Percentiles rank a stretch among this genome's conserved stretches.
phyloP scores from a whole-genome alignment of 495 filamentous ascomycete species.

The Aspergillus steynii region DNA sequence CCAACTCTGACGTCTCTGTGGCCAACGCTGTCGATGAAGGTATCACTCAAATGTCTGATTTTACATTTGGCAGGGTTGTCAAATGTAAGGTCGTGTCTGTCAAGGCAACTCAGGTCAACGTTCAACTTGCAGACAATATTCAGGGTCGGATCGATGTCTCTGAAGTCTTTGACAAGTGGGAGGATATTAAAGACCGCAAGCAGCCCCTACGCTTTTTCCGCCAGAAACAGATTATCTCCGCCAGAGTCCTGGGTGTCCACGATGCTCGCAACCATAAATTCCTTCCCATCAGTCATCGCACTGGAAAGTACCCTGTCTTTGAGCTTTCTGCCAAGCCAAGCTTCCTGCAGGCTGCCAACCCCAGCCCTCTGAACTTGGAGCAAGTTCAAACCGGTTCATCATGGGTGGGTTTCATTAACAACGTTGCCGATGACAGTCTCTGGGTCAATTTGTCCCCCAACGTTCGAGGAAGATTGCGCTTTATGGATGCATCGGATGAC shows the following conservation, averaged over 20 bases:
- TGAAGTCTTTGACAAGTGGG: conserved; percentile 83
- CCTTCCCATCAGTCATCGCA: conserved; percentile 84
- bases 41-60: conserved; percentile 64
- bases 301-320: conserved; percentile 73
- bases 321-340: conserved; percentile 86
- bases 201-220: conserved; percentile 72
- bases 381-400: conserved; percentile 68
- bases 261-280: conserved; percentile 89
- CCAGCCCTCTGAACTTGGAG: conserved; percentile 67
- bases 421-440: conserved; percentile 69
- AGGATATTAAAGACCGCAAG: conserved; percentile 80
- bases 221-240: conserved; percentile 65
- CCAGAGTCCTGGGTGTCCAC: conserved; percentile 82
- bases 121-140: conserved; percentile 83
- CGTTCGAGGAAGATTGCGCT: conserved; percentile 77
- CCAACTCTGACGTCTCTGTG: conserved; percentile 42
- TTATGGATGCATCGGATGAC: conserved; percentile 84
- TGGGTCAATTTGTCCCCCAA: conserved; percentile 94
- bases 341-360: conserved; percentile 54
- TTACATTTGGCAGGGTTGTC: conserved; percentile 70
- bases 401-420: conserved; percentile 86
- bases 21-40: conserved; percentile 69
- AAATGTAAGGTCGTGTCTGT: conserved; percentile 77
- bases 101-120: conserved; percentile 89
- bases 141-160: conserved; percentile 90